phyloP scores from a whole-genome alignment of 495 filamentous ascomycete genomes.

The Aspergillus asperescens region DNA sequence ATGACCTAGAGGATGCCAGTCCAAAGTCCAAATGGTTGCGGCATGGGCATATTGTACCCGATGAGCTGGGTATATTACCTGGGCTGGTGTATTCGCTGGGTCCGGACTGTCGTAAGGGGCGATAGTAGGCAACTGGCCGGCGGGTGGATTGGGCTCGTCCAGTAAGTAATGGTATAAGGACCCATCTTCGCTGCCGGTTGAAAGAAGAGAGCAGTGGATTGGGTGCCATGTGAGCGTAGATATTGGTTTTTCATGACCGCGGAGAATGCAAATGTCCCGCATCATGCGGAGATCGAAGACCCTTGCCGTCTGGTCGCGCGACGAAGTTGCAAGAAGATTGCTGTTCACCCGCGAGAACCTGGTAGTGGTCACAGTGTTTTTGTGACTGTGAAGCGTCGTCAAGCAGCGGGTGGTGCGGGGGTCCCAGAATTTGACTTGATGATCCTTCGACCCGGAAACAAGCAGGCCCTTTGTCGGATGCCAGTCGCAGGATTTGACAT shows the following conservation, averaged over 20 bases:
- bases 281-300: conserved; percentile 97
- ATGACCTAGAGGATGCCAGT: conserved; percentile 95
- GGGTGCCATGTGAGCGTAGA: conserved; percentile 93
- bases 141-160: conserved; percentile 80
- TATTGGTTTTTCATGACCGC: conserved; percentile 92
- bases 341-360: conserved; percentile 78
- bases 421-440: conserved; percentile 96
- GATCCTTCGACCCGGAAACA: conserved; percentile 95
- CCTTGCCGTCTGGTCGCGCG: conserved; percentile 83
- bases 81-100: conserved; percentile 68
- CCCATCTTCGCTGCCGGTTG: conserved; percentile 84
- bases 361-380: conserved; percentile 89
- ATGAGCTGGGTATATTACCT: conserved; percentile 86
- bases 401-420: conserved; percentile 82
- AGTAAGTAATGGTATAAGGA: conserved; percentile 87
- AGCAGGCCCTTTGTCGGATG: conserved; percentile 92
- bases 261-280: conserved; percentile 88
- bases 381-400: conserved; percentile 94
- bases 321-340: conserved; percentile 82
- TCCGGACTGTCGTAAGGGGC: conserved; percentile 79
- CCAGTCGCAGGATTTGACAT: conserved; percentile 94
- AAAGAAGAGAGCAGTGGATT: conserved; percentile 79
- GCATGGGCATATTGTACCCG: conserved; percentile 80
- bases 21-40: conserved; percentile 90
- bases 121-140: conserved; percentile 58